These are phyloP conservation scores for Eragrostis nindensis DNA, from an alignment of 176 grass and related monocot genomes.

Conservation along the genomic window DNA sequence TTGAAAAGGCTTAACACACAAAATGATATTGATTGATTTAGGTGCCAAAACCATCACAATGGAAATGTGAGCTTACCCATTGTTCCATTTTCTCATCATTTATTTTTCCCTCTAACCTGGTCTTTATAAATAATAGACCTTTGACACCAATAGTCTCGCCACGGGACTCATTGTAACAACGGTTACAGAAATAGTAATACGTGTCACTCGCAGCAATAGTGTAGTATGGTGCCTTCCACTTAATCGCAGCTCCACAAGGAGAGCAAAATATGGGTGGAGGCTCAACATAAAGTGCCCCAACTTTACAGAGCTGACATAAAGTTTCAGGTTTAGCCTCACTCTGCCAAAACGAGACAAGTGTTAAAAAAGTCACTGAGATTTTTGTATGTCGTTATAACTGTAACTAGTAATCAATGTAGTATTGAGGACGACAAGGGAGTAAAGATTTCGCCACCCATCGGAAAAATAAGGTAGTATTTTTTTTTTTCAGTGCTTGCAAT, in stretches of 20 bases:
- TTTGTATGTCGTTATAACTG: too few species aligned
- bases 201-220: slow-evolving; percentile 75
- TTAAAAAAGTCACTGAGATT: slow-evolving; percentile 31
- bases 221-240: slow-evolving; percentile 87
- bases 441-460: too few species aligned
- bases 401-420: slow-evolving; percentile 1
- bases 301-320: slow-evolving; percentile 92
- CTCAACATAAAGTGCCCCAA: slow-evolving; percentile 93
- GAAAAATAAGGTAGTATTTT: too few species aligned
- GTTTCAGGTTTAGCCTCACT: slow-evolving; percentile 97
- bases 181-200: slow-evolving; percentile 79
- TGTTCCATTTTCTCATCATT: slow-evolving; percentile 98
- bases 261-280: slow-evolving; percentile 96
- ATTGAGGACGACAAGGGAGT: not conserved
- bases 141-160: slow-evolving; percentile 86
- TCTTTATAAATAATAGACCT: slow-evolving; percentile 61
- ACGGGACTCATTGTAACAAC: slow-evolving; percentile 87
- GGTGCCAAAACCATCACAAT: slow-evolving; percentile 30
- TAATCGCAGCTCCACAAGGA: slow-evolving; percentile 87
- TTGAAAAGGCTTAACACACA: slow-evolving; percentile 38
- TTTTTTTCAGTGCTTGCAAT: too few species aligned
- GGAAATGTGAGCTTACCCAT: slow-evolving; percentile 67
- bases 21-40: slow-evolving; percentile 22
- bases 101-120: slow-evolving; percentile 79
- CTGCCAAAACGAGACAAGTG: slow-evolving; percentile 52